Base-by-base conservation (phyloP, 2,329 filamentous ascomycete genomes). In the Cephalotrichum gorgonifer region DNA sequence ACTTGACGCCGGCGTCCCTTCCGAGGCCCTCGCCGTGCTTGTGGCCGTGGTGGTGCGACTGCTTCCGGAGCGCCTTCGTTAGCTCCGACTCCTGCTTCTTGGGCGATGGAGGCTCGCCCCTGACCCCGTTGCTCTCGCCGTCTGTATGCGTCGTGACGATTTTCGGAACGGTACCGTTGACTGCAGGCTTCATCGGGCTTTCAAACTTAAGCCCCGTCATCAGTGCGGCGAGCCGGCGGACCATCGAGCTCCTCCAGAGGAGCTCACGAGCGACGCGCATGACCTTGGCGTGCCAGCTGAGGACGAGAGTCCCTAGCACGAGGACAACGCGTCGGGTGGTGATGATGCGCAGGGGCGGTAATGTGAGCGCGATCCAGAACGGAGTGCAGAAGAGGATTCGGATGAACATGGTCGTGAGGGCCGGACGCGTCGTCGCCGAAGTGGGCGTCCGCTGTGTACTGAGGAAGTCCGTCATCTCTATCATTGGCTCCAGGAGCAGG, bases 251-350 rank as follows among this genome's bases (percentile, higher is more conserved):
- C 47, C 93, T 81, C 93, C 93, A 98, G 22, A 98, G 75, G 27
- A 98, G 83, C 1, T 87, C 84, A 38, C 93, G 82, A 4, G 86
- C 85, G 1, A 97, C 88, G 31, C 89, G 78, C 53, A 88, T 87
- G 15, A 90, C 86, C 35, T 86, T 79, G 12, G 89, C 91, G 63
- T 98, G 93, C 86, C 91, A 98, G 14, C 88, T 94, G 45, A 98
- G 70, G 41, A 88, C 73, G 20, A 95, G 67, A 0, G 93, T 97
- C 26, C 93, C 93, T n/a, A 87, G 71, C 0, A 86, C 78, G n/a
- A 98, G 75, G 27, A 91, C 73, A 1, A 96, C 81, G 43, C 93
- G 79, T 57, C 86, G 86, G 1, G 88, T 87, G 1, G 91, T 96
- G 57, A 98, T 83, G 54, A 98, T 79, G 53, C 84, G 80, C 52